Conservation (phyloP, 2,329 filamentous ascomycete species). For the Hypoxylon sp. region DNA sequence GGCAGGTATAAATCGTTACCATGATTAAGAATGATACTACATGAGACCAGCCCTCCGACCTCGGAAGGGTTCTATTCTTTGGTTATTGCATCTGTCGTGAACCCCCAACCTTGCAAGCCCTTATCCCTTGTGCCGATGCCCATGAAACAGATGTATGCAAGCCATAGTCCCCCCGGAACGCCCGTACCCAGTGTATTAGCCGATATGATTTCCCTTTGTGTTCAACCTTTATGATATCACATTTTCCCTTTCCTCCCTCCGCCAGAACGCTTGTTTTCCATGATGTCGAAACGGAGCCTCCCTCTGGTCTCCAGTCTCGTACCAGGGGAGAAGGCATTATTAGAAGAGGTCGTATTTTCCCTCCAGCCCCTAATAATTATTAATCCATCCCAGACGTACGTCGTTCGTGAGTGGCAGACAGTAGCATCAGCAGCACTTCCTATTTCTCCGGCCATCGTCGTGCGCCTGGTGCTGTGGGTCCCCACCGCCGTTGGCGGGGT, state of each 20-base stretch:
- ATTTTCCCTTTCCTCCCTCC: too few species aligned
- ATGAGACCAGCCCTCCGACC: background rate
- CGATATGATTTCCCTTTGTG: background rate
- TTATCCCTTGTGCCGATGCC: background rate
- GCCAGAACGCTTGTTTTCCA: too few species aligned
- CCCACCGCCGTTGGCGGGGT: conserved; percentile 42
- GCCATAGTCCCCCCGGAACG: too few species aligned
- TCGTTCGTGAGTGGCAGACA: background rate
- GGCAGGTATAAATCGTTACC: conserved; percentile 7
- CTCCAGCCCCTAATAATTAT: too few species aligned
- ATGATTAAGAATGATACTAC: background rate
- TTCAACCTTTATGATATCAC: background rate
- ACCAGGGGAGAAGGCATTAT: too few species aligned
- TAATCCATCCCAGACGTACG: background rate
- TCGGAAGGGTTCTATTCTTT: too few species aligned
- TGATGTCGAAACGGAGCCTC: background rate
- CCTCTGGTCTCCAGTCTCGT: too few species aligned
- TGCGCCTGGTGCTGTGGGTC: conserved; percentile 37
- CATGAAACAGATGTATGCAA: background rate
- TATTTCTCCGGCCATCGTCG: conserved; percentile 32
- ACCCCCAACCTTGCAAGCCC: background rate
- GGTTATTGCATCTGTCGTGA: too few species aligned
- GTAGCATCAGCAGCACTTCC: conserved; percentile 40
- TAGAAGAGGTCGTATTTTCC: background rate
- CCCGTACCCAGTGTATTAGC: background rate